phyloP scores from a whole-genome alignment of 495 filamentous ascomycete species.

The Parachaetomium inaequale region DNA sequence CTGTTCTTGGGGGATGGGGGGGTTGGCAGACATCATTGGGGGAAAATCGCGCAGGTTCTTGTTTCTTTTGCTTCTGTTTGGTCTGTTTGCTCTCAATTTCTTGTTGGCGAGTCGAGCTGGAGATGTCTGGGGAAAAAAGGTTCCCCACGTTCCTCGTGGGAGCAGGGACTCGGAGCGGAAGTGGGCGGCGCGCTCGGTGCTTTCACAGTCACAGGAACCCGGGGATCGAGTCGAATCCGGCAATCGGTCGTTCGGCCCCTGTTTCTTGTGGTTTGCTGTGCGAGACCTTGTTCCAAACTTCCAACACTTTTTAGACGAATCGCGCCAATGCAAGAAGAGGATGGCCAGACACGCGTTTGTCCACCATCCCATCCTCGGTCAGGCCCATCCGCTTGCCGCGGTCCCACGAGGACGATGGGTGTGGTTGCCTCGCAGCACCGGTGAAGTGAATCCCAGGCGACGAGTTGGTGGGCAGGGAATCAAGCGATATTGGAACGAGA shows the following conservation, averaged over 20 bases:
- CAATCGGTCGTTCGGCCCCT: constrained; percentile 4
- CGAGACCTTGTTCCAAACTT: neutral
- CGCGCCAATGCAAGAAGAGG: neutral
- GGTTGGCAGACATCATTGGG: neutral
- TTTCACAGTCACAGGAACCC: neutral
- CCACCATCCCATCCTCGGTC: neutral
- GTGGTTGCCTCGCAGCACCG: constrained; percentile 24
- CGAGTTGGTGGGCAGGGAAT: constrained; percentile 11
- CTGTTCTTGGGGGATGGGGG: neutral
- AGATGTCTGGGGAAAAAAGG: neutral
- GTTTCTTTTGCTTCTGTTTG: neutral
- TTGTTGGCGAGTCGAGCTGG: neutral
- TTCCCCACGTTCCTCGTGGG: constrained; percentile 13
- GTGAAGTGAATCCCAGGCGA: constrained; percentile 14
- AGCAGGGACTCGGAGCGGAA: constrained; percentile 13
- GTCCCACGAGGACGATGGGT: constrained; percentile 13
- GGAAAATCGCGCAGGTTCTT: constrained; percentile 15
- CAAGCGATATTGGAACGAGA: constrained; percentile 21
- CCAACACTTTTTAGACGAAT: neutral
- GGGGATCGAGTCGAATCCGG: constrained; percentile 12
- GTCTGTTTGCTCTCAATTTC: neutral
- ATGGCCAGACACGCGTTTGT: neutral
- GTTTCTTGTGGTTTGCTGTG: neutral
- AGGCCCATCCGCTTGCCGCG: constrained; percentile 5
- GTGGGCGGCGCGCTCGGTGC: neutral